Evolutionary conservation across 108 stramenopile genomes (phyloP).

Genomic region (Cyclotella atomus): DNA sequence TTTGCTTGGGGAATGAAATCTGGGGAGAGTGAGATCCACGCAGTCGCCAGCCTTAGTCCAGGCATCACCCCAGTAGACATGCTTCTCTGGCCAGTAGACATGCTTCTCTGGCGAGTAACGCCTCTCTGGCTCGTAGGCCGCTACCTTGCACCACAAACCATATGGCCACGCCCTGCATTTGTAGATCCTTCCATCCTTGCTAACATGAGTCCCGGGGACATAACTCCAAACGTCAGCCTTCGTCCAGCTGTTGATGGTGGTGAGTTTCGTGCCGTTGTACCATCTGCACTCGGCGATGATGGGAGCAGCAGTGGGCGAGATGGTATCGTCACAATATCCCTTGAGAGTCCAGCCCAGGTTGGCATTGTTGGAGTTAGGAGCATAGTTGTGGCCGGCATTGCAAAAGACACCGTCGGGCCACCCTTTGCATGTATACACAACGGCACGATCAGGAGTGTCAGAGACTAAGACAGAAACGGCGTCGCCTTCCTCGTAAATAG

Average conservation of each 20-base stretch:
- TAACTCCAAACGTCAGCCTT: background rate
- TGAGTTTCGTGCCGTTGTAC: background rate
- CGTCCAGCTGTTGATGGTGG: constrained; percentile 5
- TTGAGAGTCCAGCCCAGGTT: constrained; percentile 16
- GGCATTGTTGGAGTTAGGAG: background rate
- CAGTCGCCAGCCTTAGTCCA: background rate
- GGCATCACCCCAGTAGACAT: constrained; percentile 6
- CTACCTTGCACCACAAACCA: background rate
- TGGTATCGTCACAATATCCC: constrained; percentile 15
- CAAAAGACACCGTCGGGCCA: constrained; percentile 18
- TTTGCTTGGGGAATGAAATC: background rate
- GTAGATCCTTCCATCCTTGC: background rate
- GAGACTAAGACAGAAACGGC: background rate
- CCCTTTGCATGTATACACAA: constrained; percentile 23
- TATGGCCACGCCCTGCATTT: constrained; percentile 6
- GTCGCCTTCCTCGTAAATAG: background rate
- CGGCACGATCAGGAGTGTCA: background rate
- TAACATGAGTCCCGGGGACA: background rate
- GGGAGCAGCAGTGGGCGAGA: constrained; percentile 14
- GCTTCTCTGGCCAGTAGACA: too few relatives aligned
- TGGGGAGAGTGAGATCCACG: background rate
- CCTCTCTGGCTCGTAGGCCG: constrained; percentile 8
- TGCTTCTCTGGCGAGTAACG: too few relatives aligned
- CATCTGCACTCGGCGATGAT: background rate
- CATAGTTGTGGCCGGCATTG: constrained; percentile 9